A percentile compares a stretch with the other conserved stretches of the same genome.
Evolutionary conservation across 768 basidiomycete genomes (phyloP).

Genomic region (Amanita muscaria): DNA sequence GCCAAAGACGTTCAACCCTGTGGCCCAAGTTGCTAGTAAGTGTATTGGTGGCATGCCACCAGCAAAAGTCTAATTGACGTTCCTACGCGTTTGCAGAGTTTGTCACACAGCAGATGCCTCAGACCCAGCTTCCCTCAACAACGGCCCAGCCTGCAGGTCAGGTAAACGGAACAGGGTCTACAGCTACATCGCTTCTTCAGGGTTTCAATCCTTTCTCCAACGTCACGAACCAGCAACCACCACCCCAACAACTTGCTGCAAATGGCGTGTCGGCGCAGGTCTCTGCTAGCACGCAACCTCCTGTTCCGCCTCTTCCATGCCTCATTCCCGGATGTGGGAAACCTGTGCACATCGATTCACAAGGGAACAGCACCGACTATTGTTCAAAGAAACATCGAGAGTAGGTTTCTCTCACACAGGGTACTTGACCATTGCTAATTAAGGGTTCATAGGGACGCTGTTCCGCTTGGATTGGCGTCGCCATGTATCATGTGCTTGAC

Average conservation of each 20-base stretch:
- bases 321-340: conserved; percentile 51
- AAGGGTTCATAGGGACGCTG: conserved; percentile 44
- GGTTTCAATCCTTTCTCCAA: conserved; percentile 27
- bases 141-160: conserved; percentile 8
- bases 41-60: conserved; percentile 5
- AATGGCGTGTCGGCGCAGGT: neutral
- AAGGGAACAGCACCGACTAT: conserved; percentile 45
- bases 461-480: conserved; percentile 37
- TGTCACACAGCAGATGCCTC: conserved; percentile 39
- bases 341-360: conserved; percentile 45
- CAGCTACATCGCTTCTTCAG: neutral
- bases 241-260: neutral
- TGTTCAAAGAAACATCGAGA: conserved; percentile 57
- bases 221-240: conserved; percentile 11
- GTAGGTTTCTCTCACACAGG: conserved; percentile 29
- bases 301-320: conserved; percentile 35
- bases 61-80: neutral
- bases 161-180: neutral
- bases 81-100: conserved; percentile 23
- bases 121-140: conserved; percentile 24
- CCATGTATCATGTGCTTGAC: conserved; percentile 60
- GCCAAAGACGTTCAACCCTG: conserved; percentile 23
- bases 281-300: conserved; percentile 22
- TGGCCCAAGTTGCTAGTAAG: conserved; percentile 34
- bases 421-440: neutral